A percentile compares a stretch with the other conserved stretches of the same genome.
Conservation (phyloP, 2,329 filamentous ascomycete species). For the Alternaria sp. region DNA sequence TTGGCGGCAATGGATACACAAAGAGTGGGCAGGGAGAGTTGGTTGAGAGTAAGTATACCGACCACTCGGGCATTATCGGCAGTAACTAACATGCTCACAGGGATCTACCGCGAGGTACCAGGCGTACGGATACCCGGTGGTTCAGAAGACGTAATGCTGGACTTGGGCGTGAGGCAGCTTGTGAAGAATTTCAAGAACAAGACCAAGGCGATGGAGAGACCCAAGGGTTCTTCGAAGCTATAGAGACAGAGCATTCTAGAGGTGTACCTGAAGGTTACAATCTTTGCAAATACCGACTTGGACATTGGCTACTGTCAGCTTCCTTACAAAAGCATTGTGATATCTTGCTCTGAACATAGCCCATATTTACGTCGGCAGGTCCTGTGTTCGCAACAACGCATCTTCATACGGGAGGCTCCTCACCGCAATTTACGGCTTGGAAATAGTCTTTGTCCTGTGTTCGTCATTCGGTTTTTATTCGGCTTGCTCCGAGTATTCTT, state of each 20-base stretch:
- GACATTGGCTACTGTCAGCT: background rate
- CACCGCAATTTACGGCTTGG: background rate
- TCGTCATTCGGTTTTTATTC: background rate
- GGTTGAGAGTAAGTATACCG: constrained; percentile 67
- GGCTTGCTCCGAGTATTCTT: background rate
- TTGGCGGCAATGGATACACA: constrained; percentile 79
- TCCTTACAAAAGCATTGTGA: background rate
- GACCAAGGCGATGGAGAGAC: constrained; percentile 61
- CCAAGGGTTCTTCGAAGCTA: constrained; percentile 55
- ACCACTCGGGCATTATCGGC: background rate
- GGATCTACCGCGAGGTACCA: constrained; percentile 71
- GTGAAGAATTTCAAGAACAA: constrained; percentile 73
- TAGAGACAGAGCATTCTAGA: constrained; percentile 27
- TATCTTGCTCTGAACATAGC: background rate
- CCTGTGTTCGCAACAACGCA: background rate
- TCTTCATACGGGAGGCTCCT: background rate
- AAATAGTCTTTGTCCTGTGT: background rate
- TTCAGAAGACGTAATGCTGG: constrained; percentile 76
- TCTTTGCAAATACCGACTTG: background rate
- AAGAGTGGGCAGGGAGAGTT: constrained; percentile 75
- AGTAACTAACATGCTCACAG: constrained; percentile 46
- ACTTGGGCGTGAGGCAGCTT: constrained; percentile 73
- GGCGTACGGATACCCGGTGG: constrained; percentile 71
- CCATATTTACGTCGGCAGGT: background rate
- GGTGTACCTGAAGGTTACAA: background rate